Evolutionary conservation across 2,329 filamentous ascomycete genomes (phyloP), one percentile per base, ranked within the genome.

Genomic region (Aspergillus proliferans): DNA sequence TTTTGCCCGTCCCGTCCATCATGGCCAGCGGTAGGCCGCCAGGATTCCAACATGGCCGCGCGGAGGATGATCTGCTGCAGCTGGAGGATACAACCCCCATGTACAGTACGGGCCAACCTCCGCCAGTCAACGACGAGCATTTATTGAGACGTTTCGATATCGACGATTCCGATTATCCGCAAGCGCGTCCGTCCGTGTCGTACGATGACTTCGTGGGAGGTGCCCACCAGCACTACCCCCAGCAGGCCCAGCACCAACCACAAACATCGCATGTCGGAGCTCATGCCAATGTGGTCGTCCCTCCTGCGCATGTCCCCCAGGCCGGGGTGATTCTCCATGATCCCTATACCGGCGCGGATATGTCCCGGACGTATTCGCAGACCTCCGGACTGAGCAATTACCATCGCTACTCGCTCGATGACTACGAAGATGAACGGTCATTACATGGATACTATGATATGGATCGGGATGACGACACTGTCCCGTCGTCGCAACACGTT

Each of bases 201-300:
- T 96, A 96, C 71, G 92, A 96, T 76, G 87, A 93, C 62, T 97
- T 96, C 68, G 85, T 97, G 54, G 92, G 92, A 55, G 83, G 57
- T 19, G 19, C 18, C n/a, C 10, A 21, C 22, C 38, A 40, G 6
- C 38, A 40, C 10, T 30, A 30, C 26, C 26, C 26, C 26, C 26
- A 30, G 10, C 26, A 30, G 10, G 26, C 26, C 26, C 26, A 30
- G 26, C 26, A 30, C 7, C 77, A 45, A 74, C 75, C 24, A 55
- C 76, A 75, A 52, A 72, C 77, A 51, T 70, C 76, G 47, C 75
- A 78, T 45, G 67, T 76, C 19, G 68, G 75, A 43, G 69, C 55
- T 42, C 74, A 63, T 69, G 76, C 58, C 69, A 73, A 58, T 68
- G 38, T 40, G 10, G 38, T 40, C 15, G 18, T 22, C 8, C 38